Evolutionary conservation across 306 rosid genomes (phyloP), one percentile per base, ranked within the genome.

Genomic region (Alnus rubra): DNA sequence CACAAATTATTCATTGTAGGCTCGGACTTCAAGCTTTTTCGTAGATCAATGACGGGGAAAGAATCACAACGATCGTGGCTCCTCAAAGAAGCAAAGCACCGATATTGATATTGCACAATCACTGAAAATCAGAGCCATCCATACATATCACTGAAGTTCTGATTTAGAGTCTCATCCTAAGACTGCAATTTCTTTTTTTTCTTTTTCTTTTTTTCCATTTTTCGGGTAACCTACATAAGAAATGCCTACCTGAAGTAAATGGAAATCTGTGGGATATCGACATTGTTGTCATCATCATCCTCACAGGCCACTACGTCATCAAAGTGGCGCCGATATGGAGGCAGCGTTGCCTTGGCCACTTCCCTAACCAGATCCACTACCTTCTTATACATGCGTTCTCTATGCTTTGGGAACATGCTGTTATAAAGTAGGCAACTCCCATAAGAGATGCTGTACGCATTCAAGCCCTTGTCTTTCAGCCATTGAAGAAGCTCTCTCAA

Each of bases 381-480:
- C 35, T 73, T 33, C 79, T 78, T 82, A 60, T 77, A 78, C 85
- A 82, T 77, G 71, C 85, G 84, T 44, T 81, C 84, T 45, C 73
- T 52, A 67, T 81, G 84, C 74, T 63, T 76, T 3, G 84, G 78
- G 81, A 81, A 81, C 78, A 81, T 71, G 77, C 84, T 77, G 63
- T 77, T 82, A 67, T 44, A 82, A 18, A 82, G 85, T 35, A 82
- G 78, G 81, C 85, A 82, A 65, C 85, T 82, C 13, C 85, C 82
- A 47, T 35, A 82, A 16, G 85, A 82, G 78, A 82, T 63, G 49
- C 82, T 82, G 71, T 82, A 82, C 1, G 85, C 85, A 9, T 67
- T 82, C 31, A 82, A 48, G 63, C 78, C 85, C 65, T 82, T 78
- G 10, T 58, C 81, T 56, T 82, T 65, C 71, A 82, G 79, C 85